A percentile compares a stretch with the other conserved stretches of the same genome.
phyloP scores from a whole-genome alignment of 2,329 filamentous ascomycete species.

The Fusarium odoratissimum region DNA sequence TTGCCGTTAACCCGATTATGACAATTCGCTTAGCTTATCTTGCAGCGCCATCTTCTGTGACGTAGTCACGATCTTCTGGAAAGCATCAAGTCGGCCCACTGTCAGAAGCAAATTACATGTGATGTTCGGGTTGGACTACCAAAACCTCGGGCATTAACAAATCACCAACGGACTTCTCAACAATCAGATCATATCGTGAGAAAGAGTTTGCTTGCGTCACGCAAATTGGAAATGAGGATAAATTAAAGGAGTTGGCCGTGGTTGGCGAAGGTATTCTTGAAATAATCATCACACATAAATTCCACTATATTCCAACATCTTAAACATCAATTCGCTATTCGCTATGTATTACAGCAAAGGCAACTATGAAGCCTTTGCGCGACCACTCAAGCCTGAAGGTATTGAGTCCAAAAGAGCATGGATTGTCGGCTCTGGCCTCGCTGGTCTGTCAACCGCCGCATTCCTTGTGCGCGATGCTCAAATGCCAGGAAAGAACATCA shows the following conservation, averaged over 20 bases:
- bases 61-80: not conserved
- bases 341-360: constrained; percentile 2
- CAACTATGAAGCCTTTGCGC: constrained; percentile 2
- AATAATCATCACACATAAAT: not conserved
- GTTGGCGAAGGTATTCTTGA: not conserved
- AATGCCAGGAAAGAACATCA: constrained; percentile 7
- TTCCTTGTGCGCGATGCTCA: constrained; percentile 8
- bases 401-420: constrained; percentile 1
- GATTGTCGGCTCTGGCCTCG: not conserved
- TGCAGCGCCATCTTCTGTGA: not conserved
- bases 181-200: not conserved
- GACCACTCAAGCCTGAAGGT: not conserved
- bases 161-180: not conserved
- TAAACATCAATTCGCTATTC: not conserved
- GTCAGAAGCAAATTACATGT: constrained; percentile 10
- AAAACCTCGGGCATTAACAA: not conserved
- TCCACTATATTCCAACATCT: not conserved
- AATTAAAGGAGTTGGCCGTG: not conserved
- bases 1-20: not conserved
- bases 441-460: not conserved
- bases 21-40: not conserved
- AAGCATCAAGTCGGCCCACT: not conserved
- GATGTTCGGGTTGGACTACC: not conserved
- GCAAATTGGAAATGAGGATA: not conserved
- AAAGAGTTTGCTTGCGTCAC: not conserved